phyloP scores from a whole-genome alignment of 106 monocot species.

The Alisma plantagoaquatica region DNA sequence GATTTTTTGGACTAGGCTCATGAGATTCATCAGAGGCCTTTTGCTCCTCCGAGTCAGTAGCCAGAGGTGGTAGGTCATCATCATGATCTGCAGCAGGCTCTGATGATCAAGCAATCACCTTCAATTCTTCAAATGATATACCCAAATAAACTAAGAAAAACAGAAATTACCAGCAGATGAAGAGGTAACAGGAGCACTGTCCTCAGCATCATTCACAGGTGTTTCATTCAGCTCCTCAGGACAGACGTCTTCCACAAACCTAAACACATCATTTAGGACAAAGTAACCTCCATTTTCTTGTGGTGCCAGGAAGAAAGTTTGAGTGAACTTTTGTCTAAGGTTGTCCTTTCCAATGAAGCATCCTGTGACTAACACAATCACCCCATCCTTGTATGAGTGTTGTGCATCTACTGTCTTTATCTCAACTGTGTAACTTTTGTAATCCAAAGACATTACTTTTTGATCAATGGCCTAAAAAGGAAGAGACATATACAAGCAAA shows the following conservation, averaged over 20 bases:
- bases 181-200: not conserved
- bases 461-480: slow-evolving; percentile 17
- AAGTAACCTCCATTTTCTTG: slow-evolving; percentile 25
- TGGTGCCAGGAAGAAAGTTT: slow-evolving; percentile 26
- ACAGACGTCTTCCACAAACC: slow-evolving; percentile 6
- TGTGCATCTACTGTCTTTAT: slow-evolving; percentile 26
- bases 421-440: slow-evolving; percentile 16
- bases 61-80: not conserved
- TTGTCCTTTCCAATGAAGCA: slow-evolving; percentile 11
- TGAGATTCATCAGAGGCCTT: not conserved
- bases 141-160: too few relatives aligned
- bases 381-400: slow-evolving; percentile 17
- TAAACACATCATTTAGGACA: slow-evolving; percentile 28
- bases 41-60: not conserved
- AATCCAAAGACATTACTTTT: slow-evolving; percentile 15
- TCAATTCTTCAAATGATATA: too few relatives aligned
- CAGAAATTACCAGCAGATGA: too few relatives aligned
- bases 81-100: not conserved
- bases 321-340: slow-evolving; percentile 9
- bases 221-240: not conserved
- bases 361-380: slow-evolving; percentile 21
- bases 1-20: not conserved
- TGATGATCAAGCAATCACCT: too few relatives aligned
- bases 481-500: too few relatives aligned
- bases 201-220: not conserved